Percentiles rank a stretch among this genome's conserved stretches.
These are phyloP conservation scores for Kodamaea lidongshanica DNA, from an alignment of 805 yeast species.

Conservation along the genomic window DNA sequence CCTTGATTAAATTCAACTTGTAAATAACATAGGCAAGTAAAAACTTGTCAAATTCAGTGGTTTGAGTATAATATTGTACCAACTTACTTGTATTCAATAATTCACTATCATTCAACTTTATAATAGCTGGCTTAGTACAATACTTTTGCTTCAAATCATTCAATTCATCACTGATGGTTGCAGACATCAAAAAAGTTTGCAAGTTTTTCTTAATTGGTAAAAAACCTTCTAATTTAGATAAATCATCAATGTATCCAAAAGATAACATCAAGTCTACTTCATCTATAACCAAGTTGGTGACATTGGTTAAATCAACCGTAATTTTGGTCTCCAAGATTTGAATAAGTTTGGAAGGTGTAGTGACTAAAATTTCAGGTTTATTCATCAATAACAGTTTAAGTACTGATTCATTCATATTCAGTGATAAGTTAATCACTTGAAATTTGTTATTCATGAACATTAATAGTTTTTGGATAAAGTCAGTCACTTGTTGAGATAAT, in stretches of 20 bases:
- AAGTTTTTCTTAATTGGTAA: slow-evolving; percentile 68
- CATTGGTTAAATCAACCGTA: slow-evolving; percentile 44
- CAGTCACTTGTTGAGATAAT: slow-evolving; percentile 75
- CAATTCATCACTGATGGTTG: slow-evolving; percentile 85
- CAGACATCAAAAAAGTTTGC: slow-evolving; percentile 94
- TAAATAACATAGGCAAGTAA: slow-evolving; percentile 84
- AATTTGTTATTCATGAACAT: slow-evolving; percentile 65
- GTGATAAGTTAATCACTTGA: slow-evolving; percentile 59
- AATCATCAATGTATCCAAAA: slow-evolving; percentile 86
- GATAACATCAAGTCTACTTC: slow-evolving; percentile 90
- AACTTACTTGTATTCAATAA: slow-evolving; percentile 50
- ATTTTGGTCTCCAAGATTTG: slow-evolving; percentile 38
- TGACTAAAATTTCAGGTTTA: slow-evolving; percentile 72
- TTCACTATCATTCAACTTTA: slow-evolving; percentile 71
- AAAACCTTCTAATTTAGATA: slow-evolving; percentile 54
- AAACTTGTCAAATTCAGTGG: slow-evolving; percentile 87
- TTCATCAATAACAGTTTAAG: slow-evolving; percentile 62
- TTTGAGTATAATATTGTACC: slow-evolving; percentile 79
- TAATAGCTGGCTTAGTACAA: slow-evolving; percentile 77
- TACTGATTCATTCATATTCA: slow-evolving; percentile 63
- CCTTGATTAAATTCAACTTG: slow-evolving; percentile 81
- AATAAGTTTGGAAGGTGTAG: slow-evolving; percentile 81
- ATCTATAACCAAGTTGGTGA: slow-evolving; percentile 78
- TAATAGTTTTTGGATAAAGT: slow-evolving; percentile 62
- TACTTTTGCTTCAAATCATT: slow-evolving; percentile 67